Evolutionary conservation across 768 basidiomycete species (phyloP), one percentile per base, ranked within the genome.

Genomic region (Tulasnella calospora): DNA sequence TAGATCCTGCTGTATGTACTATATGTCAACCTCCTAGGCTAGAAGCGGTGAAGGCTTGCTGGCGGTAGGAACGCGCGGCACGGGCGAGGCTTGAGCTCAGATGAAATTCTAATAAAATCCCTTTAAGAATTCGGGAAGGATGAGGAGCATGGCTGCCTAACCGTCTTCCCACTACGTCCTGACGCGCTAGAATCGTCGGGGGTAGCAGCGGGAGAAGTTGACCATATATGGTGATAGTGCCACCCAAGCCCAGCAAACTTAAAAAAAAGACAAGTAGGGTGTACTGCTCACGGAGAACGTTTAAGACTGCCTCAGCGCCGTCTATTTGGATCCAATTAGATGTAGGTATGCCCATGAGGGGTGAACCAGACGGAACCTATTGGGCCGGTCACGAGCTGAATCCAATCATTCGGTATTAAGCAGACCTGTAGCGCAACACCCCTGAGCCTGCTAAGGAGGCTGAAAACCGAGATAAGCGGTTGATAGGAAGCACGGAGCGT

Each of bases 41-140:
- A 30, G 27, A 67, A 30, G 30, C n/a, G 27, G 61, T 33, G 61
- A 9, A 13, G 27, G 57, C 15, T n/a, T 61, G 57, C 15, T 61
- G 27, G 61, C 61, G 30, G 61, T 15, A 67, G 27, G 33, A 33
- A 67, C 61, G 61, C 61, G 61, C 61, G 61, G 61, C 61, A 67
- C 30, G 33, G 6, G 61, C 61, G 61, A 67, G 61, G 61, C 61
- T 67, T 67, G 30, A 15, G 61, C 61, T 67, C 61, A 67, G 61
- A 67, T 67, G 61, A 67, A 57, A 67, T 67, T 67, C 61, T 67
- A 67, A 67, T 67, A 67, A 35, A 51, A 67, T 67, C 61, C 61
- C 61, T 30, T 67, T 67, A 33, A 35, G 61, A 67, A 67, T 67
- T 27, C 10, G n/a, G n/a, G 61, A 35, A 67, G 33, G 30, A 13